Evolutionary conservation across 2,329 filamentous ascomycete species (phyloP).

Genomic region (Chaetomiaceae sp.): DNA sequence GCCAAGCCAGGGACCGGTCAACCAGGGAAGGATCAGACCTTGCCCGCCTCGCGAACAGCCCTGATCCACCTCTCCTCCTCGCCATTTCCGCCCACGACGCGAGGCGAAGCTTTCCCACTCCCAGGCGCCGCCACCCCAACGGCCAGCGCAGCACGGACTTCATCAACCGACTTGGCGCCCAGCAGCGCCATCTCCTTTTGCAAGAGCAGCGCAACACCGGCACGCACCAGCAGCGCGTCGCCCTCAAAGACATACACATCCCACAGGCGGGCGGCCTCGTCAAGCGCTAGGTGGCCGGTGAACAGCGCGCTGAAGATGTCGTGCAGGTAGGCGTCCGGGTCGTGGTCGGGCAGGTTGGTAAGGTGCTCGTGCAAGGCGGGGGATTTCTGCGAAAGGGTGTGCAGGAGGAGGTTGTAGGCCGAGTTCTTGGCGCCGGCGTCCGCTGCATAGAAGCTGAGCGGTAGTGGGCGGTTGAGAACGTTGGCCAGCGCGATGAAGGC

Average conservation of each 20-base stretch:
- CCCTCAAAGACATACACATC: slow-evolving; percentile 81
- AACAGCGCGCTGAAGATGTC: slow-evolving; percentile 60
- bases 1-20: not conserved
- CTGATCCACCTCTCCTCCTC: slow-evolving; percentile 45
- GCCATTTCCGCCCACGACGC: slow-evolving; percentile 36
- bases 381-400: slow-evolving; percentile 60
- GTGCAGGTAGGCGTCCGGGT: slow-evolving; percentile 50
- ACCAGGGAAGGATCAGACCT: slow-evolving; percentile 25
- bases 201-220: slow-evolving; percentile 61
- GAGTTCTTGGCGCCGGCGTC: slow-evolving; percentile 63
- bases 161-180: slow-evolving; percentile 37
- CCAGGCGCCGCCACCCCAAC: slow-evolving; percentile 20
- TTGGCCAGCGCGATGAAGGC: slow-evolving; percentile 71
- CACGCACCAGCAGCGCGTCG: slow-evolving; percentile 63
- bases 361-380: slow-evolving; percentile 59
- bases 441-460: slow-evolving; percentile 66
- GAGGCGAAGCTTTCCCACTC: slow-evolving; percentile 24
- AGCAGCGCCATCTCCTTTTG: slow-evolving; percentile 48
- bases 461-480: slow-evolving; percentile 67
- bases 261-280: slow-evolving; percentile 68
- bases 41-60: slow-evolving; percentile 35
- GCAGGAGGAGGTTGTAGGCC: slow-evolving; percentile 62
- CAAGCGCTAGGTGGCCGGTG: slow-evolving; percentile 56
- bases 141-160: slow-evolving; percentile 38
- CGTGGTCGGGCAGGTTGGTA: slow-evolving; percentile 40